These are phyloP conservation scores for Yarrowia keelungensis DNA, from an alignment of 805 yeast species.

Conservation along the genomic window DNA sequence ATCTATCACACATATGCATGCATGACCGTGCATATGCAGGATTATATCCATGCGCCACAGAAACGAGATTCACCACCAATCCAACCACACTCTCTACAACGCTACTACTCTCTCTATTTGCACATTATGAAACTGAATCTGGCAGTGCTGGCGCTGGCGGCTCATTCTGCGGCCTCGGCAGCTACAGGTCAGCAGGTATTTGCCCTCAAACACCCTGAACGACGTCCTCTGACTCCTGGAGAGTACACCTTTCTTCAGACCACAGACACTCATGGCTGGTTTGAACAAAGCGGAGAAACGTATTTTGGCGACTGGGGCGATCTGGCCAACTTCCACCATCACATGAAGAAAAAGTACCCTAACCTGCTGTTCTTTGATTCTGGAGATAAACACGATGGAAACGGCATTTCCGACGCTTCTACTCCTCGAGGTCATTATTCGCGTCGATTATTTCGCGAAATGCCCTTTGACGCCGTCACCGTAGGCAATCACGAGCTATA, in stretches of 20 bases:
- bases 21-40: constrained; percentile 4
- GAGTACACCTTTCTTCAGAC: constrained; percentile 71
- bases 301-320: constrained; percentile 95
- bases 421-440: constrained; percentile 71
- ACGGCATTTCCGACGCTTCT: constrained; percentile 85
- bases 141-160: constrained; percentile 17
- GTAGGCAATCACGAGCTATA: constrained; percentile 94
- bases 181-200: constrained; percentile 14
- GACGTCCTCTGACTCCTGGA: constrained; percentile 8
- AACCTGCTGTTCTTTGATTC: constrained; percentile 83
- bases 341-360: constrained; percentile 56
- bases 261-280: constrained; percentile 97
- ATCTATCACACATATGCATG: not conserved
- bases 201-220: constrained; percentile 22
- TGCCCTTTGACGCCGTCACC: constrained; percentile 78
- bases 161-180: not conserved
- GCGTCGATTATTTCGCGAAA: constrained; percentile 63
- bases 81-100: not conserved
- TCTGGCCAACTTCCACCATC: constrained; percentile 69
- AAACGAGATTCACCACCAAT: not conserved
- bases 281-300: constrained; percentile 60
- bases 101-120: not conserved
- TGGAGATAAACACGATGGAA: constrained; percentile 95
- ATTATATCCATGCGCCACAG: constrained; percentile 17
- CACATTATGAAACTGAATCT: constrained; percentile 20